phyloP scores from a whole-genome alignment of 352 stramenopile species.

The Pythium dissimile region DNA sequence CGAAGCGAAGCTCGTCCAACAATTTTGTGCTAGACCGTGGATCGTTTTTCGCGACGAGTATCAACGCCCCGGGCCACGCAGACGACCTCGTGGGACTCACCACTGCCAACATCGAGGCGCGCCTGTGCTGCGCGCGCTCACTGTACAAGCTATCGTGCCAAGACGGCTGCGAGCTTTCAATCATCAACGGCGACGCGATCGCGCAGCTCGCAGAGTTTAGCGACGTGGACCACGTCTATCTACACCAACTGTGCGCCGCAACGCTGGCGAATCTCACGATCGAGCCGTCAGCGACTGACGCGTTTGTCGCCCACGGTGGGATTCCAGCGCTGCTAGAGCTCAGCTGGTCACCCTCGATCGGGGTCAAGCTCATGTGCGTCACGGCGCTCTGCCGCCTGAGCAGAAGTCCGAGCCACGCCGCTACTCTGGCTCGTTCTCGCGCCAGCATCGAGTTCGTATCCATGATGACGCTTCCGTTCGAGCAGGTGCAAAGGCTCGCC shows the following conservation, averaged over 20 bases:
- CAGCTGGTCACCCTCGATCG: constrained; percentile 57
- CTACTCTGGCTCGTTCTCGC: constrained; percentile 29
- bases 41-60: no score
- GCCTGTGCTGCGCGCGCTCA: constrained; percentile 63
- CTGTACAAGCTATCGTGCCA: constrained; percentile 82
- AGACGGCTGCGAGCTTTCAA: constrained; percentile 40
- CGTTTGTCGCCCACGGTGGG: constrained; percentile 51
- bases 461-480: constrained; percentile 55
- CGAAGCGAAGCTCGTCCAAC: background rate
- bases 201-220: constrained; percentile 67
- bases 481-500: constrained; percentile 52
- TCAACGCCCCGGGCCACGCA: no score
- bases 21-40: background rate
- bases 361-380: constrained; percentile 65
- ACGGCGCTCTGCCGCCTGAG: constrained; percentile 67
- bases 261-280: constrained; percentile 66
- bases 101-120: constrained; percentile 47
- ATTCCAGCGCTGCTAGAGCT: constrained; percentile 64
- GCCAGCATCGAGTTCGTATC: constrained; percentile 66
- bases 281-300: constrained; percentile 30
- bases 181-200: constrained; percentile 64
- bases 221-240: constrained; percentile 49
- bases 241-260: constrained; percentile 60
- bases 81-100: no score
- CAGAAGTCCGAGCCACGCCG: constrained; percentile 29